These are phyloP conservation scores for Suillus hirtellus DNA, from an alignment of 768 basidiomycete genomes.

Conservation along the genomic window DNA sequence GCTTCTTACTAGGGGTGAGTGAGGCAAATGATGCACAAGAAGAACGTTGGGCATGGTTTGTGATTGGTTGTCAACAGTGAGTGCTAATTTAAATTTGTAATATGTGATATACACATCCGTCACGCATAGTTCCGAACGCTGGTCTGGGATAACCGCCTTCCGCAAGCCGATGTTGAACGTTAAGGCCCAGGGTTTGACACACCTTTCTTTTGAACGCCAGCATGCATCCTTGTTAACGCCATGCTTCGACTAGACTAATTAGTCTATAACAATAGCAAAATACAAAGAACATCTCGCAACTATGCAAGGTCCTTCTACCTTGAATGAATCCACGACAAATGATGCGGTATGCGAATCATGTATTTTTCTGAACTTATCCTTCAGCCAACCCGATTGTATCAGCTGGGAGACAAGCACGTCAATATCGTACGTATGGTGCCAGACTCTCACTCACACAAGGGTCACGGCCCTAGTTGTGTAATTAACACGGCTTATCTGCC, in stretches of 20 bases:
- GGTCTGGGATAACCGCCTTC: constrained; percentile 1
- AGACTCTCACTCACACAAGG: constrained; percentile 16
- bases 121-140: constrained; percentile 4
- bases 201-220: neutral
- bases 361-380: neutral
- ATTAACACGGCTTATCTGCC: constrained; percentile 4
- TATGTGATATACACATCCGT: neutral
- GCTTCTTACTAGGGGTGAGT: neutral
- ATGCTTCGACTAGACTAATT: neutral
- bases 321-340: neutral
- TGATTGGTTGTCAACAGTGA: constrained; percentile 1
- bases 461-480: constrained; percentile 33
- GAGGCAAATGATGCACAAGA: neutral
- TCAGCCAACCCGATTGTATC: neutral
- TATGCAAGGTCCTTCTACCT: neutral
- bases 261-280: constrained; percentile 7
- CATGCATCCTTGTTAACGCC: neutral
- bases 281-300: neutral
- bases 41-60: constrained; percentile 8
- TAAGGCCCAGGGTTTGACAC: neutral
- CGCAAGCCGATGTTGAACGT: neutral
- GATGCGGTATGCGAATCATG: neutral
- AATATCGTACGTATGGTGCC: constrained; percentile 16
- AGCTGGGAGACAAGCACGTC: constrained; percentile 1
- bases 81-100: neutral